These are phyloP conservation scores for Wallacemonas sp. DNA, from an alignment of 208 protist species.

Conservation along the genomic window DNA sequence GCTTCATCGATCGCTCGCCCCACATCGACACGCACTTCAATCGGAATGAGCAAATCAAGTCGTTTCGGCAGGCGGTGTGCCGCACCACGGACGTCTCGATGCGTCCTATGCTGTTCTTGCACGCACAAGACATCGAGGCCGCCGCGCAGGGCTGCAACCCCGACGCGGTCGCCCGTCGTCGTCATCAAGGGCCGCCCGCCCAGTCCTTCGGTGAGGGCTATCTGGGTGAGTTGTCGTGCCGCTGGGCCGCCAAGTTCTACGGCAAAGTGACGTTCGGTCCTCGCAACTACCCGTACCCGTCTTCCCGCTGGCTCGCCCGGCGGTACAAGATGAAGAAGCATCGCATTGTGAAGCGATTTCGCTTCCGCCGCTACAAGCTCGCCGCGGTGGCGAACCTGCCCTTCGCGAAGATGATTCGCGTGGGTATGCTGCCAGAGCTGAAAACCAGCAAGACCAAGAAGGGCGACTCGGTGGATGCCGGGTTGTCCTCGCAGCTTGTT, in stretches of 20 bases:
- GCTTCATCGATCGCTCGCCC: constrained; percentile 64
- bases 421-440: constrained; percentile 90
- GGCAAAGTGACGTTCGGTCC: constrained; percentile 83
- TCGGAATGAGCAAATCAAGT: constrained; percentile 43
- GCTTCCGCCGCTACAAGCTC: constrained; percentile 89
- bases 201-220: constrained; percentile 38
- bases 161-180: neutral
- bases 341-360: constrained; percentile 83
- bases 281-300: constrained; percentile 85
- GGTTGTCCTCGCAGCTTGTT: constrained; percentile 71
- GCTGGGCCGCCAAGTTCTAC: constrained; percentile 88
- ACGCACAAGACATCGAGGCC: constrained; percentile 4
- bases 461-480: constrained; percentile 68
- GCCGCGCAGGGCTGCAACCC: constrained; percentile 2
- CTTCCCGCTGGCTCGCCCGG: constrained; percentile 79
- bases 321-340: constrained; percentile 93
- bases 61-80: constrained; percentile 61
- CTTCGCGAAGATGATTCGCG: constrained; percentile 90
- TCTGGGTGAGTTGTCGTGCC: constrained; percentile 47
- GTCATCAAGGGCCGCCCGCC: neutral
- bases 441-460: constrained; percentile 90
- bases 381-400: constrained; percentile 88
- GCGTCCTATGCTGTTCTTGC: constrained; percentile 46
- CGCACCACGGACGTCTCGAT: constrained; percentile 68
- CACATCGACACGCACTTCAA: constrained; percentile 44